These are phyloP conservation scores for Leccinum disarticulatum DNA, from an alignment of 768 basidiomycete species.

Conservation along the genomic window DNA sequence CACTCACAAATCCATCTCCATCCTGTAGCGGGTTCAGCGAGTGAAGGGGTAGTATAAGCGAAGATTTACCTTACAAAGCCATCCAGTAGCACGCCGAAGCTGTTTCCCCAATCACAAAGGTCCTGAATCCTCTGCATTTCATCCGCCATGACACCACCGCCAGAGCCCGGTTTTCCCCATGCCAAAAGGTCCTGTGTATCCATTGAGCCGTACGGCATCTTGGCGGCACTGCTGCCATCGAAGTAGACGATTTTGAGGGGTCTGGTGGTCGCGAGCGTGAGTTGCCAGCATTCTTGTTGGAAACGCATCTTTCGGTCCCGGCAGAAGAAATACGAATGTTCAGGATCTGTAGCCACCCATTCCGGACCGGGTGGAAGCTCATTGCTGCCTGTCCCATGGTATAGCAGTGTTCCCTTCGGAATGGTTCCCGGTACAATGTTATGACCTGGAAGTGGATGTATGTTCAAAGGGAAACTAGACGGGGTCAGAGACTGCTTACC, in stretches of 20 bases:
- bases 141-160: constrained; percentile 8
- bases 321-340: constrained; percentile 42
- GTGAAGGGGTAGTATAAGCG: background rate
- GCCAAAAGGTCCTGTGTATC: constrained; percentile 48
- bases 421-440: constrained; percentile 33
- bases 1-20: constrained; percentile 35
- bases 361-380: constrained; percentile 31
- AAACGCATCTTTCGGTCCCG: background rate
- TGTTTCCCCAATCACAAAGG: constrained; percentile 46
- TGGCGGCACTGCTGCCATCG: constrained; percentile 50
- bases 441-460: constrained; percentile 19
- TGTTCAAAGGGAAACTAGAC: constrained; percentile 15
- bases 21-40: constrained; percentile 16
- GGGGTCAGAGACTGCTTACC: constrained; percentile 26
- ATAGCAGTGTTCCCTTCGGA: constrained; percentile 37
- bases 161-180: constrained; percentile 36
- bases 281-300: constrained; percentile 15
- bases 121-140: constrained; percentile 38
- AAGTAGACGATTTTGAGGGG: constrained; percentile 50
- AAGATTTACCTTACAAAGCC: constrained; percentile 43
- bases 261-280: constrained; percentile 21
- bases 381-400: constrained; percentile 28
- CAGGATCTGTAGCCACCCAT: constrained; percentile 37
- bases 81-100: constrained; percentile 36
- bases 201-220: constrained; percentile 40